Conservation (phyloP, 2,329 filamentous ascomycete species). For the Trichophyton equinum region DNA sequence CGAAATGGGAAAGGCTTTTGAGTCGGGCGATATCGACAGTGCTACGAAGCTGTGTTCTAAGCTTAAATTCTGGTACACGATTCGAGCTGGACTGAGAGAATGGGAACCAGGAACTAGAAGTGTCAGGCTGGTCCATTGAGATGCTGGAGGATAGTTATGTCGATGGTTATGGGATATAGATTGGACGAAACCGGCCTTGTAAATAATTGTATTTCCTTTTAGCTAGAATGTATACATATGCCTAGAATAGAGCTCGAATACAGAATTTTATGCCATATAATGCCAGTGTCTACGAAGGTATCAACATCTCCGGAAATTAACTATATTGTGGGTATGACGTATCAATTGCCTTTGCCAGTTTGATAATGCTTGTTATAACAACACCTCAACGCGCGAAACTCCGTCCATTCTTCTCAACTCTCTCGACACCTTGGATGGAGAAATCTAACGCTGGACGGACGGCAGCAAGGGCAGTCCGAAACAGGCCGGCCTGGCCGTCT, state of each 20-base stretch:
- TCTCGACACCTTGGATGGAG: neutral
- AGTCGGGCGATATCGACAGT: conserved; percentile 48
- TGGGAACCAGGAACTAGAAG: conserved; percentile 67
- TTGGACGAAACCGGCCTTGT: neutral
- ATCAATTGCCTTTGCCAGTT: neutral
- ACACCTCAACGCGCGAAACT: neutral
- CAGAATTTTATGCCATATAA: no score
- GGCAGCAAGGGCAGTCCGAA: neutral
- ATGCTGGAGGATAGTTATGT: neutral
- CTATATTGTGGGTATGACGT: neutral
- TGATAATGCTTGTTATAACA: neutral
- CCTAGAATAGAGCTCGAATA: neutral
- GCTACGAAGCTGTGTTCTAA: conserved; percentile 63
- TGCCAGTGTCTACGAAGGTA: no score
- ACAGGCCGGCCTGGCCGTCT: neutral
- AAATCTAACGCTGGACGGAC: neutral
- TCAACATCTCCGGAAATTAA: neutral
- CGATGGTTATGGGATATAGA: neutral
- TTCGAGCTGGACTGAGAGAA: conserved; percentile 63
- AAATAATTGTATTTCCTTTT: neutral
- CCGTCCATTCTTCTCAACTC: neutral
- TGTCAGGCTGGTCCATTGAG: conserved; percentile 43
- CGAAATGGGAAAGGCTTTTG: conserved; percentile 53
- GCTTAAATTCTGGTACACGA: conserved; percentile 82
- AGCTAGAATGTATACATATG: neutral